A percentile compares a stretch with the other conserved stretches of the same genome.
phyloP scores from a whole-genome alignment of 805 yeast genomes.

The Candida argentea region DNA sequence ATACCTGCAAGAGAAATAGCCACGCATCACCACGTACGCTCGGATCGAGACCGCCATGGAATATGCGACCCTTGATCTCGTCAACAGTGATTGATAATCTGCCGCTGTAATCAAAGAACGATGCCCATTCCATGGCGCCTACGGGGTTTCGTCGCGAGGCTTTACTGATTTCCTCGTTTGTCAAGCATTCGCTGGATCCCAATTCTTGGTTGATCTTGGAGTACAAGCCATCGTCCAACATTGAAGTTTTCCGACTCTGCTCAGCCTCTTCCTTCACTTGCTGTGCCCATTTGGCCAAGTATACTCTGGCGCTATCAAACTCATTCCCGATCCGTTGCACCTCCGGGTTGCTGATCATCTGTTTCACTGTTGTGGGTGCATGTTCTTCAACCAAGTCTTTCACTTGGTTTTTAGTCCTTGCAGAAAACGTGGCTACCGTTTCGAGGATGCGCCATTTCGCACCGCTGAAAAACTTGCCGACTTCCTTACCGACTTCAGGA shows the following conservation, averaged over 20 bases:
- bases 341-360: slow-evolving; percentile 63
- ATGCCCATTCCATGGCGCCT: slow-evolving; percentile 68
- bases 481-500: slow-evolving; percentile 27
- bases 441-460: slow-evolving; percentile 86
- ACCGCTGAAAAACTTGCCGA: slow-evolving; percentile 44
- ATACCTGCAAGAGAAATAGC: slow-evolving; percentile 75
- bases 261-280: slow-evolving; percentile 88
- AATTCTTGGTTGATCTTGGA: slow-evolving; percentile 48
- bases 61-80: slow-evolving; percentile 75
- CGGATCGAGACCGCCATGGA: slow-evolving; percentile 77
- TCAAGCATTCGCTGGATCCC: slow-evolving; percentile 46
- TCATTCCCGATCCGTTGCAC: slow-evolving; percentile 77
- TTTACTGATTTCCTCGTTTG: slow-evolving; percentile 48
- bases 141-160: slow-evolving; percentile 62
- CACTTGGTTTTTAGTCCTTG: slow-evolving; percentile 39
- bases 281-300: slow-evolving; percentile 93
- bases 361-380: slow-evolving; percentile 50
- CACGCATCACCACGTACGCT: slow-evolving; percentile 65
- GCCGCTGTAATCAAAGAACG: slow-evolving; percentile 75
- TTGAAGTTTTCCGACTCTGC: slow-evolving; percentile 39
- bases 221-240: slow-evolving; percentile 51
- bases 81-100: slow-evolving; percentile 58
- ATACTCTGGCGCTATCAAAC: slow-evolving; percentile 85
- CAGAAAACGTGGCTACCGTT: slow-evolving; percentile 70
- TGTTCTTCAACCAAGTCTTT: slow-evolving; percentile 54